These are phyloP conservation scores for Populus hybrid DNA, from an alignment of 441 rosid genomes.

Conservation along the genomic window DNA sequence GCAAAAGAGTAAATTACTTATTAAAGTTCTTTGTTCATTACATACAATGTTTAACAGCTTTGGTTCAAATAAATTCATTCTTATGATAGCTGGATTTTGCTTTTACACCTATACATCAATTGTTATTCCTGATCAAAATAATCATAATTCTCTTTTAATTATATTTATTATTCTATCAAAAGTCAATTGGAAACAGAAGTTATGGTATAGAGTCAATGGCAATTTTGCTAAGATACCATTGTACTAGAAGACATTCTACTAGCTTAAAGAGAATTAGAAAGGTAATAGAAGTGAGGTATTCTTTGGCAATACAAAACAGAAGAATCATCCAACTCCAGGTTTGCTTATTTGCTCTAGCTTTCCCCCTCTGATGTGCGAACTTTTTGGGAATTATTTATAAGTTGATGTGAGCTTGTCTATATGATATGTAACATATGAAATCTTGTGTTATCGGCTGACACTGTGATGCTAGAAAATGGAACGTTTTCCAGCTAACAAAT, in stretches of 20 bases:
- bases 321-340: neutral
- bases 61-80: neutral
- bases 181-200: neutral
- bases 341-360: neutral
- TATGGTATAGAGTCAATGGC: neutral
- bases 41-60: neutral
- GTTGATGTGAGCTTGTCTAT: neutral
- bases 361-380: neutral
- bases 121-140: neutral
- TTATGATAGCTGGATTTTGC: neutral
- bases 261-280: neutral
- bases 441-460: neutral
- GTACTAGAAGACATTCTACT: neutral
- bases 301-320: neutral
- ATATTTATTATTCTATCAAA: neutral
- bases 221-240: neutral
- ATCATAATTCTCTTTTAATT: neutral
- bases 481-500: neutral
- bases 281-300: neutral
- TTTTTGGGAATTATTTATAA: neutral
- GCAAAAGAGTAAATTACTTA: slow-evolving; percentile 46
- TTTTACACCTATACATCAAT: neutral
- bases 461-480: slow-evolving; percentile 7
- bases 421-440: neutral
- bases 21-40: slow-evolving; percentile 7